Evolutionary conservation across 306 rosid species (phyloP).

Genomic region (Ormosia emarginata): DNA sequence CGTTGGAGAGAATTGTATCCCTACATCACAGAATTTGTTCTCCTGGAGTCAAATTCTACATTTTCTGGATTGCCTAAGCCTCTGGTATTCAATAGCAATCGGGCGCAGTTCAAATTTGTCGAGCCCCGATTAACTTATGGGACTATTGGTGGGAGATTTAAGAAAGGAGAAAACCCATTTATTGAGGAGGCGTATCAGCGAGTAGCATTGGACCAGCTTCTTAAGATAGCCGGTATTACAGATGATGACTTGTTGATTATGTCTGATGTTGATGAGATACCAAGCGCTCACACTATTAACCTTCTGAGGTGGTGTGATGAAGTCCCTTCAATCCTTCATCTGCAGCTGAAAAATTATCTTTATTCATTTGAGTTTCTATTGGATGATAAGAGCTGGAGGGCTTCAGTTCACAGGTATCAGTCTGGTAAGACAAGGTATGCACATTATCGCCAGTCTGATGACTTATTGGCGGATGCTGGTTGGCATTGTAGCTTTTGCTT

Average conservation of each 20-base stretch:
- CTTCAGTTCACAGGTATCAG: constrained; percentile 80
- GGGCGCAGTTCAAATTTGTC: constrained; percentile 66
- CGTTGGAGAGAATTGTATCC: constrained; percentile 96
- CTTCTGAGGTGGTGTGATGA: constrained; percentile 97
- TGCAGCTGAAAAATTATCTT: constrained; percentile 86
- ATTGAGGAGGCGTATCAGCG: constrained; percentile 98
- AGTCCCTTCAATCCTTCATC: constrained; percentile 70
- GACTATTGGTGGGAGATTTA: constrained; percentile 73
- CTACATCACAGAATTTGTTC: constrained; percentile 76
- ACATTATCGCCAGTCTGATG: constrained; percentile 89
- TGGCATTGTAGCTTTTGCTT: constrained; percentile 99
- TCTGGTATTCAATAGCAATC: constrained; percentile 52
- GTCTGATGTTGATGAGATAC: constrained; percentile 99
- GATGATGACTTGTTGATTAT: constrained; percentile 95
- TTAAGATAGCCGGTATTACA: constrained; percentile 77
- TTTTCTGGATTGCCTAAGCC: constrained; percentile 83
- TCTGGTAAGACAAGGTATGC: constrained; percentile 78
- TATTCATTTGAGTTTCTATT: constrained; percentile 85
- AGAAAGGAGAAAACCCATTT: constrained; percentile 91
- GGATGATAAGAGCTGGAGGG: constrained; percentile 97
- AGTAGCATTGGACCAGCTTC: constrained; percentile 88
- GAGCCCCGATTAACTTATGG: constrained; percentile 86
- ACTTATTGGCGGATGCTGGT: constrained; percentile 85
- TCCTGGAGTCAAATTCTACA: constrained; percentile 93
- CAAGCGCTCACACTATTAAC: constrained; percentile 92